Evolutionary conservation across 345 rosid genomes (phyloP).

Genomic region (Citrus mangshanensis): DNA sequence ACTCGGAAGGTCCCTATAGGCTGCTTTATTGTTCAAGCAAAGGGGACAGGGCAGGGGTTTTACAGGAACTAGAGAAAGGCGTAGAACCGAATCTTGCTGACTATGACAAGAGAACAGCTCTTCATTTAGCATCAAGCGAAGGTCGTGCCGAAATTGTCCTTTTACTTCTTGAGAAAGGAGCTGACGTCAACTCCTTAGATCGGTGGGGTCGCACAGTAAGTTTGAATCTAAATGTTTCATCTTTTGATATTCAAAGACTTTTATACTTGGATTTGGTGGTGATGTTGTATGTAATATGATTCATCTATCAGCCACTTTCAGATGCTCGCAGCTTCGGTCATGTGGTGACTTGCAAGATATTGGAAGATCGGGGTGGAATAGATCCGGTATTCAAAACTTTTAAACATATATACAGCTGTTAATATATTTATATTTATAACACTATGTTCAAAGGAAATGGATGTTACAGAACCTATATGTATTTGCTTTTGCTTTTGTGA

Average conservation of each 20-base stretch:
- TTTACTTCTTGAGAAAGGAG: slow-evolving; percentile 55
- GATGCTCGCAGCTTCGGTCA: slow-evolving; percentile 54
- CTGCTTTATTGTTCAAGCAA: slow-evolving; percentile 52
- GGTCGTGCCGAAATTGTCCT: slow-evolving; percentile 51
- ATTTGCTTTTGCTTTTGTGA: background rate
- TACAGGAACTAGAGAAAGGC: slow-evolving; percentile 51
- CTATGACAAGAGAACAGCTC: slow-evolving; percentile 67
- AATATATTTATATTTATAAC: background rate
- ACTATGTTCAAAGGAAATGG: background rate
- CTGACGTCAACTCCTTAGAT: slow-evolving; percentile 53
- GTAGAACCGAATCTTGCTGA: slow-evolving; percentile 47
- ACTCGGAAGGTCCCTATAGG: slow-evolving; percentile 43
- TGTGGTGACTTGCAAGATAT: slow-evolving; percentile 42
- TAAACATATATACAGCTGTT: background rate
- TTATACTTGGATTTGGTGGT: background rate
- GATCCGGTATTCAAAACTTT: slow-evolving; percentile 45
- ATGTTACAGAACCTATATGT: background rate
- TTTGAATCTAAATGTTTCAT: background rate
- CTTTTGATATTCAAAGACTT: background rate
- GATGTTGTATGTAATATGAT: slow-evolving; percentile 8
- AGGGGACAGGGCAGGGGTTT: slow-evolving; percentile 48
- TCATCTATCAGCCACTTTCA: slow-evolving; percentile 48
- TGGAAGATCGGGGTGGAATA: slow-evolving; percentile 47
- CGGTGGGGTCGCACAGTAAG: slow-evolving; percentile 76
- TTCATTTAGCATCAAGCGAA: slow-evolving; percentile 62